phyloP scores from a whole-genome alignment of 768 basidiomycete genomes.

The Daedaleopsis nitida region DNA sequence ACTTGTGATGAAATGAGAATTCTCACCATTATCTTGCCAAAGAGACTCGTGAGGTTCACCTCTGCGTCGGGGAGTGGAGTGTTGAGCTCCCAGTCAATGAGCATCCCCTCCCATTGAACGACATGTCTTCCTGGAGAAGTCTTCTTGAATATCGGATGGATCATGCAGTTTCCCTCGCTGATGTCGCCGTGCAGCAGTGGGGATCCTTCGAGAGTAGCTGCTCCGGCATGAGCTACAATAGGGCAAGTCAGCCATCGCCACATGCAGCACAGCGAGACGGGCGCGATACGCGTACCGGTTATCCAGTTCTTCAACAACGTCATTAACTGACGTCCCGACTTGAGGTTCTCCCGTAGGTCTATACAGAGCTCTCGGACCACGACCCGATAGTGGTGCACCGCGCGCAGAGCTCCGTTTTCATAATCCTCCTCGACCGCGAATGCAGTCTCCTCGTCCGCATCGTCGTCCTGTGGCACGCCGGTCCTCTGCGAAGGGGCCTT shows the following conservation, averaged over 20 bases:
- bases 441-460: not conserved
- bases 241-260: not conserved
- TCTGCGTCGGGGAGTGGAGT: not conserved
- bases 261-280: not conserved
- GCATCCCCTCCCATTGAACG: not conserved
- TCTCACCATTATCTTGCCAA: too few relatives aligned
- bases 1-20: too few relatives aligned
- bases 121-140: too few relatives aligned
- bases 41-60: too few relatives aligned
- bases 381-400: not conserved
- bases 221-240: not conserved
- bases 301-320: not conserved
- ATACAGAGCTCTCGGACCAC: not conserved
- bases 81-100: constrained; percentile 5
- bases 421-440: not conserved
- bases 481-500: not conserved
- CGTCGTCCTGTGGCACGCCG: not conserved
- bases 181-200: not conserved
- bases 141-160: not conserved
- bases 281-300: not conserved
- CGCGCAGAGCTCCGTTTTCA: not conserved
- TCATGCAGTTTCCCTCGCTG: constrained; percentile 3
- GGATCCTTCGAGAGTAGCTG: not conserved
- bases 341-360: not conserved
- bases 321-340: not conserved